Conservation (phyloP, 768 basidiomycete species). For the Termitomyces sp. region DNA sequence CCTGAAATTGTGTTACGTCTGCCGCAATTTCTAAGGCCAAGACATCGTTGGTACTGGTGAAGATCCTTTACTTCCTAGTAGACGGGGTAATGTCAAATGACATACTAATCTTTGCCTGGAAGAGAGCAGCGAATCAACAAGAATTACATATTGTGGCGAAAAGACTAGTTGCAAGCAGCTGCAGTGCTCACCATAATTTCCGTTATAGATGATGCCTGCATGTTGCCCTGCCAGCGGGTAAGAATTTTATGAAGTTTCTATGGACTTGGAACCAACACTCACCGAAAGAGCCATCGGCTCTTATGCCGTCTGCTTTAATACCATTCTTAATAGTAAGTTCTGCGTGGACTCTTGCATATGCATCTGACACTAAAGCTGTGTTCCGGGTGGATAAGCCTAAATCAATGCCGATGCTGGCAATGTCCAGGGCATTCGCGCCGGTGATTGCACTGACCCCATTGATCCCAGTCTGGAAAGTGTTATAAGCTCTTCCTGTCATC, state of each 20-base stretch:
- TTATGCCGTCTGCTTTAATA: constrained; percentile 54
- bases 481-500: constrained; percentile 49
- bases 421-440: constrained; percentile 63
- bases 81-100: background rate
- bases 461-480: constrained; percentile 13
- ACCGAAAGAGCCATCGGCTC: constrained; percentile 46
- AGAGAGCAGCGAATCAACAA: background rate
- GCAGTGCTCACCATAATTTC: constrained; percentile 51
- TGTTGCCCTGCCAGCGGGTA: constrained; percentile 39
- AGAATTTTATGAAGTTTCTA: background rate
- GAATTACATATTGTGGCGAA: background rate
- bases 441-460: constrained; percentile 44
- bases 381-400: constrained; percentile 36
- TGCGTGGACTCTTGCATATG: constrained; percentile 43
- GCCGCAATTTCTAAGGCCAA: constrained; percentile 59
- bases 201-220: constrained; percentile 60
- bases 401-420: constrained; percentile 59
- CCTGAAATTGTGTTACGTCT: constrained; percentile 52
- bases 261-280: background rate
- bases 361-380: constrained; percentile 37
- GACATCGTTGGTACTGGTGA: constrained; percentile 49
- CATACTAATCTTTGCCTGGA: constrained; percentile 40
- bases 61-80: background rate
- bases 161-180: no score
- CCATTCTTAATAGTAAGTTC: constrained; percentile 46